phyloP scores from a whole-genome alignment of 75 land plant genomes.

The Pinus taeda region DNA sequence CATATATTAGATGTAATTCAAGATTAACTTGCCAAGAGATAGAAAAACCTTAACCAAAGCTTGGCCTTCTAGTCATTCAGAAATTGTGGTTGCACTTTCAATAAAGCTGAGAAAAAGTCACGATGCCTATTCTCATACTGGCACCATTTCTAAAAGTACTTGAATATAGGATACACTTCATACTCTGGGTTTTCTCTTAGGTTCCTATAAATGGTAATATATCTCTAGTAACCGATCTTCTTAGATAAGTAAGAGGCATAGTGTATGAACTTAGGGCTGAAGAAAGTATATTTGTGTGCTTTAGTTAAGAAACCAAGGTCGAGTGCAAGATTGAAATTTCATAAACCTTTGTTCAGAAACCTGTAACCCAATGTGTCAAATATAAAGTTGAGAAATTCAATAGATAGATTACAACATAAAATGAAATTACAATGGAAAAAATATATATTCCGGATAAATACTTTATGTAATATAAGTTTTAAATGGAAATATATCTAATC shows the following conservation, averaged over 20 bases:
- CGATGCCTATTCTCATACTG: constrained; percentile 99
- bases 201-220: constrained; percentile 95
- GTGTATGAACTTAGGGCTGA: constrained; percentile 97
- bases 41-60: constrained; percentile 94
- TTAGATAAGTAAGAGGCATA: constrained; percentile 95
- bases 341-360: constrained; percentile 93
- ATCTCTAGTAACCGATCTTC: constrained; percentile 97
- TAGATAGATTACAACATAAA: neutral
- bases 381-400: neutral
- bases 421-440: neutral
- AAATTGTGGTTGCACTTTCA: constrained; percentile 97
- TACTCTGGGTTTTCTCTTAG: constrained; percentile 82
- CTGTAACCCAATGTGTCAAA: constrained; percentile 22
- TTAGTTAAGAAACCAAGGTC: constrained; percentile 96
- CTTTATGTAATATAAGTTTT: neutral
- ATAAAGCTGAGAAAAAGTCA: constrained; percentile 95
- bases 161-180: constrained; percentile 93
- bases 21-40: constrained; percentile 68
- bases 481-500: neutral
- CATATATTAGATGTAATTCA: neutral
- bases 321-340: constrained; percentile 88
- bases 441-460: neutral
- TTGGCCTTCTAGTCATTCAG: constrained; percentile 98
- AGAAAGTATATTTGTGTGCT: constrained; percentile 95
- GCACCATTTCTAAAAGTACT: constrained; percentile 99